Conservation (phyloP, 1,139 yeast genomes). For the Zhuliangozyma parablackwelliae region DNA sequence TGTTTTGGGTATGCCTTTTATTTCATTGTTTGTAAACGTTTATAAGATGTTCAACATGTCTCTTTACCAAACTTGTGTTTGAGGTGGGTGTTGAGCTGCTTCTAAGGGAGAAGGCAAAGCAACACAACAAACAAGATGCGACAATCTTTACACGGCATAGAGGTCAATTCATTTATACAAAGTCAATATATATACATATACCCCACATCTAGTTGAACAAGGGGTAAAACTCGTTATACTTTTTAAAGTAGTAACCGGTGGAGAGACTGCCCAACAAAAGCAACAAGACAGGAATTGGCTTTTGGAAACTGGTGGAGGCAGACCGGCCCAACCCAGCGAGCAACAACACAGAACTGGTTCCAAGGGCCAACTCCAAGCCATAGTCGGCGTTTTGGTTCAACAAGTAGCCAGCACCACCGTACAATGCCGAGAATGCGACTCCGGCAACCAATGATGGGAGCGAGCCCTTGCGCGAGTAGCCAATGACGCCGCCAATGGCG, state of each 20-base stretch:
- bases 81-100: no score
- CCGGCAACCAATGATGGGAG: slow-evolving; percentile 83
- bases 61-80: no score
- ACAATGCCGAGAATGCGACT: slow-evolving; percentile 59
- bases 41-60: no score
- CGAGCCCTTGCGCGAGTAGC: slow-evolving; percentile 68
- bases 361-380: slow-evolving; percentile 79
- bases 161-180: no score
- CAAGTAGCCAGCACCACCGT: slow-evolving; percentile 76
- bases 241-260: slow-evolving; percentile 61
- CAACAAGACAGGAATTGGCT: slow-evolving; percentile 73
- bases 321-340: slow-evolving; percentile 72
- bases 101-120: no score
- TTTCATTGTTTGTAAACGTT: no score
- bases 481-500: slow-evolving; percentile 70
- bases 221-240: slow-evolving; percentile 66
- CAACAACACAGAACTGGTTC: slow-evolving; percentile 60
- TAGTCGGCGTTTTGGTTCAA: slow-evolving; percentile 67
- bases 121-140: no score
- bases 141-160: no score
- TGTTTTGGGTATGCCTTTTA: no score
- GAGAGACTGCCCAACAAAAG: slow-evolving; percentile 62
- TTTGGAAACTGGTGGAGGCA: slow-evolving; percentile 50
- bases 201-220: slow-evolving; percentile 9
- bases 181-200: no score